These are phyloP conservation scores for Ophiostoma montium DNA, from an alignment of 2,329 filamentous ascomycete species.

Conservation along the genomic window DNA sequence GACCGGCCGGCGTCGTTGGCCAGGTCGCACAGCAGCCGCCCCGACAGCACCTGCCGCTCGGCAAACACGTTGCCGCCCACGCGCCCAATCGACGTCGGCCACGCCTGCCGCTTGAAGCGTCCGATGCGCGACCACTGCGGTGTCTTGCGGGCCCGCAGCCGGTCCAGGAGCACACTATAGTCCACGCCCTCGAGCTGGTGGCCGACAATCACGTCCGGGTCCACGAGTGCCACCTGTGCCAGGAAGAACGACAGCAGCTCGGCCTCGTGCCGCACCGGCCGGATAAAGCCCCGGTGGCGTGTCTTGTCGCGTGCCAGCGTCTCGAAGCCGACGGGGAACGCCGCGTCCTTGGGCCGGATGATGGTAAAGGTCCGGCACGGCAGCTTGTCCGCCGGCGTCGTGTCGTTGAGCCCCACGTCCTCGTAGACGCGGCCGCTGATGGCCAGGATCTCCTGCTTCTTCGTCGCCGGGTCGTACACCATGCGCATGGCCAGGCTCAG, in stretches of 20 bases:
- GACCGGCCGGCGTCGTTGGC: slow-evolving; percentile 96
- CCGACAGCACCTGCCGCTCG: slow-evolving; percentile 78
- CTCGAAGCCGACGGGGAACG: slow-evolving; percentile 82
- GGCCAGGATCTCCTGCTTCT: slow-evolving; percentile 90
- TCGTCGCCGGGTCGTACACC: slow-evolving; percentile 76
- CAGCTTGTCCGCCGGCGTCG: slow-evolving; percentile 75
- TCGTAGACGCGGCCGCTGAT: slow-evolving; percentile 90
- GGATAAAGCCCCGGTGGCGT: slow-evolving; percentile 50
- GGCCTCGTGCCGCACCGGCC: slow-evolving; percentile 68
- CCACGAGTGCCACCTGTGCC: slow-evolving; percentile 71
- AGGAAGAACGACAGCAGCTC: slow-evolving; percentile 81
- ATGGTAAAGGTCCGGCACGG: slow-evolving; percentile 85
- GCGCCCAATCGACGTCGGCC: slow-evolving; percentile 78
- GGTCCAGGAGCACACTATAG: slow-evolving; percentile 77
- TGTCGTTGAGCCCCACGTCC: slow-evolving; percentile 74
- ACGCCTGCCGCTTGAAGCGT: slow-evolving; percentile 65
- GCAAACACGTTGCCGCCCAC: slow-evolving; percentile 83
- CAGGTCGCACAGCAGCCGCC: slow-evolving; percentile 81
- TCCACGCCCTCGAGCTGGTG: slow-evolving; percentile 97
- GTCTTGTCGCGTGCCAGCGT: slow-evolving; percentile 56
- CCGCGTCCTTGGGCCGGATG: slow-evolving; percentile 62
- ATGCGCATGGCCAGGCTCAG: slow-evolving; percentile 91
- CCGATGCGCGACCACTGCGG: slow-evolving; percentile 92
- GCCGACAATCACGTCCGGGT: slow-evolving; percentile 87
- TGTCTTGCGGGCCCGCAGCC: slow-evolving; percentile 79